These are phyloP conservation scores for Camillea tinctor DNA, from an alignment of 2,329 filamentous ascomycete genomes.

Conservation along the genomic window DNA sequence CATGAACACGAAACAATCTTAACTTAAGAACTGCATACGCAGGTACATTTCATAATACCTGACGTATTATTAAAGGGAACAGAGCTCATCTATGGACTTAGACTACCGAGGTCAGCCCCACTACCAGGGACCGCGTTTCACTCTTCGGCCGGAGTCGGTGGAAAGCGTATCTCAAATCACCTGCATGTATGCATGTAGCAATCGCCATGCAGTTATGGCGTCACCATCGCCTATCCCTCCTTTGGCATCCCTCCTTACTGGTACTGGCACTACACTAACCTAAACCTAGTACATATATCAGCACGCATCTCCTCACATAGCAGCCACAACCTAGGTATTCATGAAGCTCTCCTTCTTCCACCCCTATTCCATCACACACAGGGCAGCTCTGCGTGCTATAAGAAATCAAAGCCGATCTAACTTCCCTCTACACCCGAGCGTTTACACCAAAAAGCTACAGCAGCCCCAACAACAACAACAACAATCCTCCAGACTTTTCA, in stretches of 20 bases:
- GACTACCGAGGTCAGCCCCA: too few species aligned
- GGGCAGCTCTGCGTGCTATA: not conserved
- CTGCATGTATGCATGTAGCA: slow-evolving; percentile 11
- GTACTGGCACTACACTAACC: not conserved
- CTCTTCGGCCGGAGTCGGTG: not conserved
- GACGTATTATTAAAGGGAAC: too few species aligned
- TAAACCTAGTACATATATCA: not conserved
- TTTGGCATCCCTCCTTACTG: not conserved
- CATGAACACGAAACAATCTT: too few species aligned
- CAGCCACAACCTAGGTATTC: not conserved
- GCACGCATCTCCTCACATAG: not conserved
- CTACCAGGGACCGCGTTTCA: not conserved
- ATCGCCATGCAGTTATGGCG: not conserved
- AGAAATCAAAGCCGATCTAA: not conserved
- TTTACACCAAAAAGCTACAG: not conserved
- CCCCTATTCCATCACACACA: not conserved
- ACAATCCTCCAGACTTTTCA: not conserved
- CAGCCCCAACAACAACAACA: not conserved
- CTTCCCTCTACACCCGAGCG: not conserved
- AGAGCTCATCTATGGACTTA: too few species aligned
- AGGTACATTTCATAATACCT: too few species aligned
- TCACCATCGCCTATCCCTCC: not conserved
- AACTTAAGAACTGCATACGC: too few species aligned
- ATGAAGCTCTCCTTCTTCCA: not conserved
- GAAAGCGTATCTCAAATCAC: slow-evolving; percentile 14